Conservation (phyloP, 164 flowering plant genomes). For the Nymphaea thermarum region DNA sequence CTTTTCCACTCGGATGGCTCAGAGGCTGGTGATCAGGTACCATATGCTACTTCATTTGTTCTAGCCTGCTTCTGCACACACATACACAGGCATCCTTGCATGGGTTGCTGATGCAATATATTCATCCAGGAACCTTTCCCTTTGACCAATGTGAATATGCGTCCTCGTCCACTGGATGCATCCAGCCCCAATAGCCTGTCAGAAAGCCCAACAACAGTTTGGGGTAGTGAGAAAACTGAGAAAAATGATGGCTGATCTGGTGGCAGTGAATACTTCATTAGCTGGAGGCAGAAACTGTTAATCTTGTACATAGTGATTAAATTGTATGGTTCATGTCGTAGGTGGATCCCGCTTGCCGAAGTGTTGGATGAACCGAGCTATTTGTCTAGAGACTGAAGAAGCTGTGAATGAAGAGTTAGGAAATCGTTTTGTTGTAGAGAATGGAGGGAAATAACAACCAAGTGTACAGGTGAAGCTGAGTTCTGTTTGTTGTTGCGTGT, state of each 20-base stretch:
- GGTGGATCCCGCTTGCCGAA: constrained; percentile 22
- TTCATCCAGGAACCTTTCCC: constrained; percentile 42
- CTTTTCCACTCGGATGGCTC: constrained; percentile 63
- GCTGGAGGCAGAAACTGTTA: constrained; percentile 24
- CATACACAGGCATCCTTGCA: constrained; percentile 1
- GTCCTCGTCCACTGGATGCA: constrained; percentile 59
- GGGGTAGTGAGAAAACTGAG: constrained; percentile 28
- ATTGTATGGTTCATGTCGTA: constrained; percentile 8
- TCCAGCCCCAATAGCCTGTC: constrained; percentile 38
- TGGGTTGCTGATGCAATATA: constrained; percentile 3
- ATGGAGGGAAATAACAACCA: constrained; percentile 13
- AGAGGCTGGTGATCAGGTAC: constrained; percentile 63
- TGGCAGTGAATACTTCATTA: constrained; percentile 20
- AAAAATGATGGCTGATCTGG: constrained; percentile 4
- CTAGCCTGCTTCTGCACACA: not conserved
- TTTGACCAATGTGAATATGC: constrained; percentile 45
- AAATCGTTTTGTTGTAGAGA: constrained; percentile 4
- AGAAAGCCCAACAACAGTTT: constrained; percentile 37
- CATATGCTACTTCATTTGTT: not conserved
- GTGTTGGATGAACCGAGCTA: constrained; percentile 14
- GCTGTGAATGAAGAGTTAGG: constrained; percentile 13
- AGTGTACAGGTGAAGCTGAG: constrained; percentile 10
- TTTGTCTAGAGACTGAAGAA: constrained; percentile 4
- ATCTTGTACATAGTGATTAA: constrained; percentile 4
- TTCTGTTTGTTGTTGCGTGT: not conserved